A percentile compares a stretch with the other conserved stretches of the same genome.
Evolutionary conservation across 495 filamentous ascomycete genomes (phyloP).

Genomic region (Aspergillus biplanus): DNA sequence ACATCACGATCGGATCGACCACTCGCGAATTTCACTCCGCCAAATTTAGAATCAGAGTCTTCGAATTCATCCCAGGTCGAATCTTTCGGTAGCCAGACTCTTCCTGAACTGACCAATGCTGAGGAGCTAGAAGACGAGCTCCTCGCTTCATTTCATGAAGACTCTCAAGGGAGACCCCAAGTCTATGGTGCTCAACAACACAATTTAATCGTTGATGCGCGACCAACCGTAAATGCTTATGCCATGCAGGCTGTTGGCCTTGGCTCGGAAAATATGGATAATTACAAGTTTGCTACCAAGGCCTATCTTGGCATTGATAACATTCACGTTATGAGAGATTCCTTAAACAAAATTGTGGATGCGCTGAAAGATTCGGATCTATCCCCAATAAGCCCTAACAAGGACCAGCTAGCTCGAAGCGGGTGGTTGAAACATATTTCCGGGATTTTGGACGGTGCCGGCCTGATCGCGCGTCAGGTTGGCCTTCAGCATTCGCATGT

Average conservation of each 20-base stretch:
- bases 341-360: slow-evolving; percentile 84
- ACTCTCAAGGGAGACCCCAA: slow-evolving; percentile 49
- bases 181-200: slow-evolving; percentile 93
- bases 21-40: slow-evolving; percentile 46
- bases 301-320: slow-evolving; percentile 98
- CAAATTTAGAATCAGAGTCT: slow-evolving; percentile 55
- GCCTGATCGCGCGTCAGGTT: slow-evolving; percentile 83
- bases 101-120: slow-evolving; percentile 52
- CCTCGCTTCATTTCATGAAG: slow-evolving; percentile 49
- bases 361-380: slow-evolving; percentile 92
- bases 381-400: slow-evolving; percentile 79
- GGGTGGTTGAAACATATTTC: slow-evolving; percentile 92
- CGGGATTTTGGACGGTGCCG: slow-evolving; percentile 80
- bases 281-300: slow-evolving; percentile 91
- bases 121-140: slow-evolving; percentile 78
- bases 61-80: slow-evolving; percentile 62
- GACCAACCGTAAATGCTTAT: slow-evolving; percentile 91
- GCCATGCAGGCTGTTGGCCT: slow-evolving; percentile 95
- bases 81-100: slow-evolving; percentile 40
- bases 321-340: slow-evolving; percentile 97
- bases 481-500: slow-evolving; percentile 93
- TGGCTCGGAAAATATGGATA: slow-evolving; percentile 97
- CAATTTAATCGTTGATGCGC: slow-evolving; percentile 96
- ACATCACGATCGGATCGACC: slow-evolving; percentile 60
- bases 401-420: slow-evolving; percentile 79